These are phyloP conservation scores for Capronia coronata DNA, from an alignment of 2,329 filamentous ascomycete species.

Conservation along the genomic window DNA sequence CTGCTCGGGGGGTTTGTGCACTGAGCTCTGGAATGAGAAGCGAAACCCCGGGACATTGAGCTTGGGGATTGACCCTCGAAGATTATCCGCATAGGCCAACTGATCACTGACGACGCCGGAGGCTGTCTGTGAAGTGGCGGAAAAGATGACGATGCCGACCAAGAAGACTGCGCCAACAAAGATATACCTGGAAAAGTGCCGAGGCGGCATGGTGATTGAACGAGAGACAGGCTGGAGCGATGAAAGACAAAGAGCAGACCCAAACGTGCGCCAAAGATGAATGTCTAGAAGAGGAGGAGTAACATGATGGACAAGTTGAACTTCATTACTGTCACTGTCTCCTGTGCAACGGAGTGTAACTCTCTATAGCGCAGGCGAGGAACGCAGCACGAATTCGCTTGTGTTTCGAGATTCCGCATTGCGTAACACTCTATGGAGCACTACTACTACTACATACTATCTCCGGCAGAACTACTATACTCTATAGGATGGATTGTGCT, in stretches of 20 bases:
- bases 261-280: neutral
- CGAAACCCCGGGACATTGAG: conserved; percentile 47
- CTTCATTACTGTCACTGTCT: no score
- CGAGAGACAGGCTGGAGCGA: conserved; percentile 6
- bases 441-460: no score
- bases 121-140: conserved; percentile 37
- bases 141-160: conserved; percentile 39
- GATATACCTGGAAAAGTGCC: conserved; percentile 32
- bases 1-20: conserved; percentile 66
- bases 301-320: neutral
- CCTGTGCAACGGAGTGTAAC: no score
- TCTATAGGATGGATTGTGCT: no score
- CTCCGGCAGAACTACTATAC: no score
- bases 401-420: neutral
- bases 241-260: conserved; percentile 8
- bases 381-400: no score
- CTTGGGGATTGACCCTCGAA: conserved; percentile 38
- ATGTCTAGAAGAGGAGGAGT: neutral
- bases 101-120: conserved; percentile 30
- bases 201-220: conserved; percentile 21
- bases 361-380: no score
- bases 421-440: neutral
- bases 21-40: conserved; percentile 59
- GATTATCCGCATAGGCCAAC: conserved; percentile 9
- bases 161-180: conserved; percentile 40